phyloP scores from a whole-genome alignment of 2,329 filamentous ascomycete species.

The Penicillium polonicum region DNA sequence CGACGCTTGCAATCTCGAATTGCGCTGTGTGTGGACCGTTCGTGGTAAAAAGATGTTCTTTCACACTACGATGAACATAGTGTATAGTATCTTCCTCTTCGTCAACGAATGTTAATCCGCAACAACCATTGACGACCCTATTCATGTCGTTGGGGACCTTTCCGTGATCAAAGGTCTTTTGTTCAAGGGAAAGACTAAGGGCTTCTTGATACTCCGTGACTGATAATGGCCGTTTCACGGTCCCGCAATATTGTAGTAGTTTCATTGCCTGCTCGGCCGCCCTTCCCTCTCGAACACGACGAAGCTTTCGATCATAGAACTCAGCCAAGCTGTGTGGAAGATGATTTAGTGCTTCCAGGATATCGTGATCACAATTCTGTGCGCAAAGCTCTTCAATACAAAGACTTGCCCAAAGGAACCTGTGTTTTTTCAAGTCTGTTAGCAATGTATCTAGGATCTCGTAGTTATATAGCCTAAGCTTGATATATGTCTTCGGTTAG shows the following conservation, averaged over 20 bases:
- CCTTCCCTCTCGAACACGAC: background rate
- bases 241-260: conserved; percentile 1
- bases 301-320: conserved; percentile 1
- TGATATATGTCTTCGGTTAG: too few relatives aligned
- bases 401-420: conserved; percentile 23
- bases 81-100: conserved; percentile 17
- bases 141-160: conserved; percentile 20
- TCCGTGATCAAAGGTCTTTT: background rate
- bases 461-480: background rate
- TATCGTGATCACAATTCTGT: conserved; percentile 16
- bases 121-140: conserved; percentile 12
- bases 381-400: conserved; percentile 19
- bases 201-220: background rate
- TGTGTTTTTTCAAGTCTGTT: background rate
- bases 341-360: conserved; percentile 12
- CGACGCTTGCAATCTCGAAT: background rate
- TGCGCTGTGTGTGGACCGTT: background rate
- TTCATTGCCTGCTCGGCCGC: background rate
- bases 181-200: conserved; percentile 8
- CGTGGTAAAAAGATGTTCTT: conserved; percentile 8
- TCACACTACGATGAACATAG: conserved; percentile 14
- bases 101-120: conserved; percentile 15
- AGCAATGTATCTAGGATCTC: background rate
- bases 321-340: conserved; percentile 1
- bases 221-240: conserved; percentile 7